Evolutionary conservation across 306 rosid species (phyloP), one percentile per base, ranked within the genome.

Genomic region (Quercus agrifolia): DNA sequence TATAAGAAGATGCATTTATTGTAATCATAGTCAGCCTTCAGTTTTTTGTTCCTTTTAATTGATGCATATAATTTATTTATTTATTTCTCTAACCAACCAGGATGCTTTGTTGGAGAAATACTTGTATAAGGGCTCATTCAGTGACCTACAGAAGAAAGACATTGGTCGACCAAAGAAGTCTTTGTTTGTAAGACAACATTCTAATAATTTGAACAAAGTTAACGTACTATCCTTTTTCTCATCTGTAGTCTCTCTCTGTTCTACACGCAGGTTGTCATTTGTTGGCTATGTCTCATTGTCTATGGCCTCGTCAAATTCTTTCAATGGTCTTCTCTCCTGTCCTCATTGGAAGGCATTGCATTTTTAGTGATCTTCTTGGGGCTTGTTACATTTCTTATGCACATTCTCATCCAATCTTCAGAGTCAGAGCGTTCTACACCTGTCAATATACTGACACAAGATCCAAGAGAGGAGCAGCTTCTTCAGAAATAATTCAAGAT

Each of bases 91-190:
- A 19, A 78, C 69, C 64, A n/a, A 27, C 64, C 85, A 94, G 98
- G 98, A 94, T 77, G 96, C 89, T 49, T 70, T 89, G 23, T 76
- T 94, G 85, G 98, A 92, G 90, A 89, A 81, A 80, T 90, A 87
- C 79, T 58, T 59, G 2, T 71, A 85, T 11, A 89, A 61, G 19
- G 91, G 82, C 38, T 21, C 83, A 54, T 92, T 94, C 86, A 87
- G 94, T 70, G 97, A 91, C 18, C 79, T 76, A 55, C 81, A 86
- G 74, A 80, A 75, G 70, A 88, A 82, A 30, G 77, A 88, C 76
- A 73, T 73, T 4, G 89, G 83, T 21, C 89, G 94, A 56, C 92
- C 97, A 19, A 88, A 82, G 69, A 82, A 51, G 84, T 91, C 97
- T n/a, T 18, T 89, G 27, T 6, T 88, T 74, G 97, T 93, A 87